Base-by-base conservation (phyloP, 495 filamentous ascomycete species). In the Immersiella caudata region DNA sequence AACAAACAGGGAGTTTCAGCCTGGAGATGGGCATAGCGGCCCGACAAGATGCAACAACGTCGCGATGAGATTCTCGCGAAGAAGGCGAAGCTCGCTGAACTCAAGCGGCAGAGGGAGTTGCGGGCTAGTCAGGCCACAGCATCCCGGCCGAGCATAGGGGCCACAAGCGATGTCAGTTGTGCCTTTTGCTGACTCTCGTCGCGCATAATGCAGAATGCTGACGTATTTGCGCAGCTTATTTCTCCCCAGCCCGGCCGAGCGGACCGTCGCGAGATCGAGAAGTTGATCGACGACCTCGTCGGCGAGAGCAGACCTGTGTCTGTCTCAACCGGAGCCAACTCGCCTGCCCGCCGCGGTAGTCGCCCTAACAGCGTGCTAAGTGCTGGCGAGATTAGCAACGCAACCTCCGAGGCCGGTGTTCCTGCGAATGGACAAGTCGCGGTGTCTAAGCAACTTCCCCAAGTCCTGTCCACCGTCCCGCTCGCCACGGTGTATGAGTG, bases 1-100 rank as follows among this genome's bases (percentile, higher is more conserved):
- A 46, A 22, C 12, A 16, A 12, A 9, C 46, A 1, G 20, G 20
- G 9, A 52, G 4, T 24, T 22, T 18, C 27, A 46, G 9, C 35
- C 71, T 73, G 73, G 77, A 70, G 54, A 83, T 83, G 82, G 78
- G 78, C 69, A 58, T 76, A 67, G 68, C 65, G 66, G 71, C 63
- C 68, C 63, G 71, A 51, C 73, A 83, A 74, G 52, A 91, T 93
- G 85, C 90, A 94, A 81, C 89, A 92, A 82, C 89, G 93, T 68
- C 90, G 90, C 80, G 93, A 95, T 81, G 95, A 98, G 81, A 96
- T 99, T 72, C 81, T 93, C 55, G 93, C 91, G 68, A 99, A 98
- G 80, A 90, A 89, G 81, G 94, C 93, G 33, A 96, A 91, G 83
- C 92, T 99, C 71, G 94, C 90, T 27, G 96, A 98, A 84, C 86